Evolutionary conservation across 2,329 filamentous ascomycete species (phyloP), one percentile per base, ranked within the genome.

Genomic region (Aureobasidium melanogenum): DNA sequence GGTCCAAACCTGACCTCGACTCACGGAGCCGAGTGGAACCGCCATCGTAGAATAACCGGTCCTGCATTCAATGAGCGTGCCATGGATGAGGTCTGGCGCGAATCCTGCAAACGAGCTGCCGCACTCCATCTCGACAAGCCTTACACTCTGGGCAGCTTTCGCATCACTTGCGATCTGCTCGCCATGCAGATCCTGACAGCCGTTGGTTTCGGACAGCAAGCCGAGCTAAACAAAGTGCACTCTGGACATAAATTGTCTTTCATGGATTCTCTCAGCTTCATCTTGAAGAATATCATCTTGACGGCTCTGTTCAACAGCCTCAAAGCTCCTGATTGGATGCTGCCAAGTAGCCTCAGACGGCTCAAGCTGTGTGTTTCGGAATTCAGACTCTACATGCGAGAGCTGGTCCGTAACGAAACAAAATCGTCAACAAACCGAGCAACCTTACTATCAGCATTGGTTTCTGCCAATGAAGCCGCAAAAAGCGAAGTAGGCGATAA

Each of bases 11-110:
- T 71, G 1, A 46, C 70, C 22, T 67, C 66, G 5, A 64, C 63
- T 1, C 65, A 66, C 34, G 66, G 65, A 14, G 69, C 70, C 12
- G 39, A 60, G 10, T 73, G 71, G 71, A 64, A 66, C 12, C 65
- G 67, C 43, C 70, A 73, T 39, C 66, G 71, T 12, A 71, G 67
- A 62, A 63, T 72, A 4, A 64, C 71, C 7, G 67, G 70, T 2
- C 66, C 65, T 19, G 69, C 69, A 4, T 66, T 73, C 54, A 71
- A 71, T n/a, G 71, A 73, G 60, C 66, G 67, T 1, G 69, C 72
- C 32, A 72, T 69, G 1, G 69, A 66, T 54, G 64, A 66, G 2
- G 69, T 71, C 1, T 73, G 70, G 48, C 61, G 65, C 17, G 70
- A 72, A 54, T 69, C 67, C 32, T 24, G 19, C 1, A 28, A 8